These are phyloP conservation scores for Selaginella tamariscina DNA, from an alignment of 75 land plant genomes.

Conservation along the genomic window DNA sequence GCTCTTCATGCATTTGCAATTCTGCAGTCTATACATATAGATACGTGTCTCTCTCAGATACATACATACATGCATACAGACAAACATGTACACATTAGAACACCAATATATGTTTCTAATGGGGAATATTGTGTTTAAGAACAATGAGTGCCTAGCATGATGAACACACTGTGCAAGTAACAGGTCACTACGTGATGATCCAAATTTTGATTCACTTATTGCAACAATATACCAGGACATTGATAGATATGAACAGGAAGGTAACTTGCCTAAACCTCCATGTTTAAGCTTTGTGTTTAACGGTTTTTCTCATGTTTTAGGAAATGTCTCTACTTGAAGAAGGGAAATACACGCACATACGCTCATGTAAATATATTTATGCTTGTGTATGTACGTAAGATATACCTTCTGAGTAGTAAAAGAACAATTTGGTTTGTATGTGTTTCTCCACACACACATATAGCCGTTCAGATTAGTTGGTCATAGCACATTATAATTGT, in stretches of 20 bases:
- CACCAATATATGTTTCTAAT: too few species aligned
- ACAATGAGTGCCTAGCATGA: slow-evolving; percentile 96
- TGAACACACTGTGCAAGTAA: slow-evolving; percentile 98
- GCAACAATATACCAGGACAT: slow-evolving; percentile 77
- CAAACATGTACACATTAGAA: too few species aligned
- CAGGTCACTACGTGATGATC: too few species aligned
- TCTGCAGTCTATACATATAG: too few species aligned
- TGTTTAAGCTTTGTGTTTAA: background rate
- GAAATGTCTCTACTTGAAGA: slow-evolving; percentile 82
- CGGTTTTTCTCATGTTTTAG: slow-evolving; percentile 32
- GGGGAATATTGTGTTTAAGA: slow-evolving; percentile 39
- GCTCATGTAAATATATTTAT: too few species aligned
- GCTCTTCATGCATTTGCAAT: too few species aligned
- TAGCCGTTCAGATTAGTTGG: background rate
- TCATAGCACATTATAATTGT: too few species aligned
- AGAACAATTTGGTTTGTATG: background rate
- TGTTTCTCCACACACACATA: too few species aligned
- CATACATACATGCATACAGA: too few species aligned
- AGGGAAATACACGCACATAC: slow-evolving; percentile 52
- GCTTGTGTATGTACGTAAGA: too few species aligned
- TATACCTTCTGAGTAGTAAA: background rate
- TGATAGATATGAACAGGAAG: slow-evolving; percentile 87
- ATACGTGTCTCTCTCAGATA: too few species aligned
- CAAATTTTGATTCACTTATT: slow-evolving; percentile 90
- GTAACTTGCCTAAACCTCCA: slow-evolving; percentile 25